These are phyloP conservation scores for Naganishia friedmannii DNA, from an alignment of 768 basidiomycete species.

Conservation along the genomic window DNA sequence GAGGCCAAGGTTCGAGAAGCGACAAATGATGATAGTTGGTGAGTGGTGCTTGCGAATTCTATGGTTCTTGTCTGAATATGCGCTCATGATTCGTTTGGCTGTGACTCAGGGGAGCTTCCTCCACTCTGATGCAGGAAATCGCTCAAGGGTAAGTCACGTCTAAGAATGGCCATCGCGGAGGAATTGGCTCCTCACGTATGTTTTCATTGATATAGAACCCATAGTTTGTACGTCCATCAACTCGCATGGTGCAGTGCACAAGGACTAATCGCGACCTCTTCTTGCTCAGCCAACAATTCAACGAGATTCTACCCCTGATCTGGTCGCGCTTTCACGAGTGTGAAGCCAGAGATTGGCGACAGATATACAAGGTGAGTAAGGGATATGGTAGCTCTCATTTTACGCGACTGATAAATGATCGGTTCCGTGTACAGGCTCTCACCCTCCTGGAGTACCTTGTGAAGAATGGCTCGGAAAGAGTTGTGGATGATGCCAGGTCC, in stretches of 20 bases:
- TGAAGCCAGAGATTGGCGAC: constrained; percentile 95
- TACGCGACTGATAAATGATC: neutral
- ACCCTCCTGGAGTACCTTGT: constrained; percentile 92
- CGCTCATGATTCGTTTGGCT: neutral
- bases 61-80: neutral
- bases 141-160: constrained; percentile 76
- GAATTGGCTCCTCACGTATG: neutral
- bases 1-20: constrained; percentile 95
- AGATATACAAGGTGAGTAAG: constrained; percentile 84
- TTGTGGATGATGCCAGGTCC: constrained; percentile 92
- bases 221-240: constrained; percentile 74
- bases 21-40: constrained; percentile 98
- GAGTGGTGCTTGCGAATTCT: constrained; percentile 43
- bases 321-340: constrained; percentile 66
- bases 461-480: constrained; percentile 95
- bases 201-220: constrained; percentile 65
- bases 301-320: constrained; percentile 98
- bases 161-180: constrained; percentile 27
- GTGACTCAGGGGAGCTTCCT: constrained; percentile 83
- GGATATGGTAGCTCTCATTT: neutral
- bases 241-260: neutral
- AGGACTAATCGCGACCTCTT: too few relatives aligned
- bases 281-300: constrained; percentile 79
- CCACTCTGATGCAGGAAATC: constrained; percentile 97
- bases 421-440: constrained; percentile 61